Conservation (phyloP, 2,329 filamentous ascomycete species). For the Colletotrichum siamense region DNA sequence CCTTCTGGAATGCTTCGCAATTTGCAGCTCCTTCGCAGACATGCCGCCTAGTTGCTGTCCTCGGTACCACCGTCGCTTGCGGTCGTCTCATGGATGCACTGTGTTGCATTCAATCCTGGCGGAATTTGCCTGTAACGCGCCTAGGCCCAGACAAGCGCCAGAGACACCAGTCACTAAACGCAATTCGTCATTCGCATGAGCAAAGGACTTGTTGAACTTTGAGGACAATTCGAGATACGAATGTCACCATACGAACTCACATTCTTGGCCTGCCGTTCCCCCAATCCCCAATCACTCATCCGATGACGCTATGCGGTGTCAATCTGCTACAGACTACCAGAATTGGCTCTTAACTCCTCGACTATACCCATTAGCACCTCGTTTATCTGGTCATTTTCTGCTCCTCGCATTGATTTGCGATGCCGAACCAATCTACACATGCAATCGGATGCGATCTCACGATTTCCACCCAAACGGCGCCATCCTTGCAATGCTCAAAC, state of each 20-base stretch:
- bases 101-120: constrained; percentile 8
- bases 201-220: neutral
- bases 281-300: neutral
- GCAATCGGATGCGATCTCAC: neutral
- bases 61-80: neutral
- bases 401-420: neutral
- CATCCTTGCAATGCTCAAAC: constrained; percentile 6
- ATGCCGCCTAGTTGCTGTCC: neutral
- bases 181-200: neutral
- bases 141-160: neutral
- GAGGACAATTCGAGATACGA: neutral
- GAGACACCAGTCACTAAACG: neutral
- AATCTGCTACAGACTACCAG: neutral
- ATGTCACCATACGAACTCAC: neutral
- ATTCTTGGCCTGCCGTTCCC: neutral
- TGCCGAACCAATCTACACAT: neutral
- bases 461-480: neutral
- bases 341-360: neutral
- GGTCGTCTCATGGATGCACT: neutral
- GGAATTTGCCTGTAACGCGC: constrained; percentile 10
- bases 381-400: neutral
- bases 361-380: neutral
- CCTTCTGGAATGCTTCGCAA: neutral
- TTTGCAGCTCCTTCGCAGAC: neutral
- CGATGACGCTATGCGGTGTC: neutral